phyloP scores from a whole-genome alignment of 164 flowering plant genomes.

The Taxillus chinensis region DNA sequence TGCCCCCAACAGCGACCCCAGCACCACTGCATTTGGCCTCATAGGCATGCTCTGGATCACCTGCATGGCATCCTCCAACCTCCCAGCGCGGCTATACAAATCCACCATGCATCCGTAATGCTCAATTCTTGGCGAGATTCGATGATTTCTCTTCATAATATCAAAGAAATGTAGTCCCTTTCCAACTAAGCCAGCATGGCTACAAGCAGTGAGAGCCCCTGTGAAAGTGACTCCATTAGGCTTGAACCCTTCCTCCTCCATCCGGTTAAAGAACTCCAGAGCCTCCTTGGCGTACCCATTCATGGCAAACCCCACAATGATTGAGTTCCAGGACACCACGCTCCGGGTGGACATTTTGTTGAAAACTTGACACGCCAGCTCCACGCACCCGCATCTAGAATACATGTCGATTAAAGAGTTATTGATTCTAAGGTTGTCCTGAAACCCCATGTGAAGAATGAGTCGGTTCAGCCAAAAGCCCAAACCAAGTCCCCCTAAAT shows the following conservation, averaged over 20 bases:
- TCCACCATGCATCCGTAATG: constrained; percentile 57
- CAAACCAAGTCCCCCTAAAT: constrained; percentile 40
- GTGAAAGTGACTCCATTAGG: constrained; percentile 58
- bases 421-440: constrained; percentile 27
- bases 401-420: constrained; percentile 62
- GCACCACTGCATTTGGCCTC: constrained; percentile 53
- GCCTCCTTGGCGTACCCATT: constrained; percentile 51
- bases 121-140: constrained; percentile 45
- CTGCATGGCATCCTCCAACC: constrained; percentile 36
- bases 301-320: constrained; percentile 51
- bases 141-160: constrained; percentile 29
- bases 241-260: constrained; percentile 41
- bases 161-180: constrained; percentile 35
- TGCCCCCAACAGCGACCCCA: constrained; percentile 54
- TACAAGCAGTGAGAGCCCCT: constrained; percentile 62
- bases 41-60: constrained; percentile 48
- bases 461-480: constrained; percentile 46
- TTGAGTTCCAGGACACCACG: constrained; percentile 56
- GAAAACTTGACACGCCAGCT: constrained; percentile 40
- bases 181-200: constrained; percentile 56
- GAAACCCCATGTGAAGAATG: constrained; percentile 16
- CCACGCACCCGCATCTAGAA: constrained; percentile 49
- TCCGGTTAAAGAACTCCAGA: constrained; percentile 28
- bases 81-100: constrained; percentile 52
- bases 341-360: constrained; percentile 29